A percentile compares a stretch with the other conserved stretches of the same genome.
phyloP scores from a whole-genome alignment of 2,329 filamentous ascomycete genomes.

The Aplosporella prunicola region DNA sequence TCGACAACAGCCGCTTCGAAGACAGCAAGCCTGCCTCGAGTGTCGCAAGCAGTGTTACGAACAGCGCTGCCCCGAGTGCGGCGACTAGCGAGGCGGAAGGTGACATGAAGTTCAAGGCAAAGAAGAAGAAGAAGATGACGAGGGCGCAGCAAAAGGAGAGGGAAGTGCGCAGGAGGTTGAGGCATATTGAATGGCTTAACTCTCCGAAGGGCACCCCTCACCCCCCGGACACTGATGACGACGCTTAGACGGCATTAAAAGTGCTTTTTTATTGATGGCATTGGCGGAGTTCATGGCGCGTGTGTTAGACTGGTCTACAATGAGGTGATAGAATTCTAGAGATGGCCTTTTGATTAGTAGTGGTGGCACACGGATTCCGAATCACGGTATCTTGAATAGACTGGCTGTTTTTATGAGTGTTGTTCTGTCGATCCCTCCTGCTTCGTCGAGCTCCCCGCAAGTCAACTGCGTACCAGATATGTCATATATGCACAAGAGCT shows the following conservation, averaged over 20 bases:
- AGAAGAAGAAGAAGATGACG: constrained; percentile 98
- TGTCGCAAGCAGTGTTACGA: constrained; percentile 38
- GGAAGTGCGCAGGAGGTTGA: constrained; percentile 74
- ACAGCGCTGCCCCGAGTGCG: constrained; percentile 24
- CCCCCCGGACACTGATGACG: constrained; percentile 32
- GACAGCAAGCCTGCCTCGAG: constrained; percentile 59
- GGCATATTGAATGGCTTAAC: constrained; percentile 72
- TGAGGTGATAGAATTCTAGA: too few species aligned
- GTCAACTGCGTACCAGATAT: too few species aligned
- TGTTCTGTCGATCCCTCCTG: too few species aligned
- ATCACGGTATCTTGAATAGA: too few species aligned
- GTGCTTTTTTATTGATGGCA: too few species aligned
- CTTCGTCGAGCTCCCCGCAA: too few species aligned
- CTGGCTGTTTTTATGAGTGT: too few species aligned
- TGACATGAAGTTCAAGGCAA: constrained; percentile 79
- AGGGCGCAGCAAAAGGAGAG: constrained; percentile 92
- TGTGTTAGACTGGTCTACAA: too few species aligned
- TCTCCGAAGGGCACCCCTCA: constrained; percentile 47
- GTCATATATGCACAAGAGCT: too few species aligned
- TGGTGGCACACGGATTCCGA: too few species aligned
- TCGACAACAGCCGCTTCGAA: constrained; percentile 77
- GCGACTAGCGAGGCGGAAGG: constrained; percentile 62
- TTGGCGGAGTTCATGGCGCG: too few species aligned
- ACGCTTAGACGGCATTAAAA: constrained; percentile 23
- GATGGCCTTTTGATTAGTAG: too few species aligned